Evolutionary conservation across 1,139 yeast genomes (phyloP).

Genomic region (Scheffersomyces cryptocercus): DNA sequence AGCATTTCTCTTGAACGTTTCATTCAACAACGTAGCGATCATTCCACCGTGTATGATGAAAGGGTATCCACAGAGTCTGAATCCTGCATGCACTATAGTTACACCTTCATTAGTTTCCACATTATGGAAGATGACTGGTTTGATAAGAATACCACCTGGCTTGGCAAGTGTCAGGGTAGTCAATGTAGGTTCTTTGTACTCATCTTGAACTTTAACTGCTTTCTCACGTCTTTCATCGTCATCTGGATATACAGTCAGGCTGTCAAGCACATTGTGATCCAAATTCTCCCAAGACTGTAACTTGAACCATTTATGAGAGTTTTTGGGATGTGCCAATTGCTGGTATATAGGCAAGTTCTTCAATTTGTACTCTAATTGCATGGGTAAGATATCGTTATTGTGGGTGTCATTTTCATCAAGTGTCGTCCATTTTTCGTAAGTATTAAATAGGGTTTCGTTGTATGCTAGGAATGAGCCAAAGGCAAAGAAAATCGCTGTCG

Average conservation of each 20-base stretch:
- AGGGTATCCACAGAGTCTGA: slow-evolving; percentile 82
- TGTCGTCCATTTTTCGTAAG: slow-evolving; percentile 32
- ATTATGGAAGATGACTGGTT: slow-evolving; percentile 72
- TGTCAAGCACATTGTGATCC: slow-evolving; percentile 44
- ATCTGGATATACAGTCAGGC: slow-evolving; percentile 13
- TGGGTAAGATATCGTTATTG: slow-evolving; percentile 13
- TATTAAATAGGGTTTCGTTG: slow-evolving; percentile 35
- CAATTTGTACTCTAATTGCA: slow-evolving; percentile 47
- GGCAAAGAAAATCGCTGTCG: slow-evolving; percentile 25
- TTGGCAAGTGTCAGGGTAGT: slow-evolving; percentile 38
- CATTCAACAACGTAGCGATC: slow-evolving; percentile 79
- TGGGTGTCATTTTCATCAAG: slow-evolving; percentile 22
- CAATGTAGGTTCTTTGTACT: slow-evolving; percentile 29
- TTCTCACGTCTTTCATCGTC: slow-evolving; percentile 8
- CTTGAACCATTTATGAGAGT: slow-evolving; percentile 44
- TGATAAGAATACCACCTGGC: slow-evolving; percentile 79
- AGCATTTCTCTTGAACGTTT: slow-evolving; percentile 63
- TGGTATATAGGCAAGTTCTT: slow-evolving; percentile 55
- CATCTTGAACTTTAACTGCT: slow-evolving; percentile 27
- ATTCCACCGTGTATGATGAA: slow-evolving; percentile 89
- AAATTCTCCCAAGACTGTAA: slow-evolving; percentile 64
- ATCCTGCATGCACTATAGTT: slow-evolving; percentile 75
- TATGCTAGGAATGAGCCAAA: slow-evolving; percentile 35
- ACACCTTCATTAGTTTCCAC: slow-evolving; percentile 57
- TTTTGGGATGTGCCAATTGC: slow-evolving; percentile 38